Conservation (phyloP, 345 rosid species). For the Dimocarpus longan region DNA sequence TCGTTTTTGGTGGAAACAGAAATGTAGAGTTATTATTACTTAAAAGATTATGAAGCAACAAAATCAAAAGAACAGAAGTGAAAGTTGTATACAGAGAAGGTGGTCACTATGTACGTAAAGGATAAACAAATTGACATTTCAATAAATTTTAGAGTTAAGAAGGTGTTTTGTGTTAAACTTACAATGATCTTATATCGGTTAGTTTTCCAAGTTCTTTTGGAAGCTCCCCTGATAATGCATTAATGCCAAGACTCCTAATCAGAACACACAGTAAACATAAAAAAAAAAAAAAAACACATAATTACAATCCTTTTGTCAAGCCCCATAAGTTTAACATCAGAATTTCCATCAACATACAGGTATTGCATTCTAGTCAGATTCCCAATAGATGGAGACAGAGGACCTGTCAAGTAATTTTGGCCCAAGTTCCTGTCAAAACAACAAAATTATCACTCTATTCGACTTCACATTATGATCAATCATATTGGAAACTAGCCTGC, state of each 20-base stretch:
- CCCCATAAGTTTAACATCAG: background rate
- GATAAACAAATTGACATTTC: background rate
- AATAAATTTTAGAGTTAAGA: background rate
- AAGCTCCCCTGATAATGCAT: constrained; percentile 62
- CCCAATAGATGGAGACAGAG: constrained; percentile 50
- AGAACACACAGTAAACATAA: background rate
- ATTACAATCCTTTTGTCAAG: background rate
- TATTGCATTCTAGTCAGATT: constrained; percentile 59
- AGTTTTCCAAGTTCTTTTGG: constrained; percentile 71
- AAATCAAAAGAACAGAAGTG: background rate
- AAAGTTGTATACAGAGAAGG: background rate
- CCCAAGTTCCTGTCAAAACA: constrained; percentile 42
- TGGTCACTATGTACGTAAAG: background rate
- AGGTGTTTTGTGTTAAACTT: constrained; percentile 31
- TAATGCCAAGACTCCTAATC: constrained; percentile 51
- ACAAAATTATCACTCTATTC: background rate
- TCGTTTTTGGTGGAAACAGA: background rate
- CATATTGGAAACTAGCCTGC: background rate
- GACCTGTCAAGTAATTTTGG: constrained; percentile 55
- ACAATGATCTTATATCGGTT: constrained; percentile 50
- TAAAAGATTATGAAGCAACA: background rate
- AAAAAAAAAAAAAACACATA: constrained; percentile 3
- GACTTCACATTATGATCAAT: background rate
- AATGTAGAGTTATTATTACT: background rate
- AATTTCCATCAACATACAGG: constrained; percentile 43